These are phyloP conservation scores for Magnusiomyces ingens DNA, from an alignment of 1,139 yeast genomes.

Conservation along the genomic window DNA sequence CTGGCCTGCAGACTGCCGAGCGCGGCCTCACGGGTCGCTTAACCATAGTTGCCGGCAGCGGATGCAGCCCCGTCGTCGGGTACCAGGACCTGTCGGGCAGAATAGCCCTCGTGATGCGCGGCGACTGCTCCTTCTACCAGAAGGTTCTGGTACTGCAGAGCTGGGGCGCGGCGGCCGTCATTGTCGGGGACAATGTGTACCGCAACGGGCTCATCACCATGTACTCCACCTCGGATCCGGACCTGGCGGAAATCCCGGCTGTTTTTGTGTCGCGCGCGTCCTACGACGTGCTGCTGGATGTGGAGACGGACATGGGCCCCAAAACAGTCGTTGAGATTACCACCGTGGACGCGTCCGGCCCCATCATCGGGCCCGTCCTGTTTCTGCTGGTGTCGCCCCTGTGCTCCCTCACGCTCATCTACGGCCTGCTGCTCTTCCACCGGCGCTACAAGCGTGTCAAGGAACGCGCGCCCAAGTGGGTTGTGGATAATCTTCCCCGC, in stretches of 20 bases:
- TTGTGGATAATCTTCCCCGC: slow-evolving; percentile 35
- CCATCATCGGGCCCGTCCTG: slow-evolving; percentile 33
- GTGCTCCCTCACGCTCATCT: slow-evolving; percentile 36
- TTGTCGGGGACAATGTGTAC: slow-evolving; percentile 36
- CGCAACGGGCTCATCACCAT: slow-evolving; percentile 34
- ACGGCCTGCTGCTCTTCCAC: slow-evolving; percentile 33
- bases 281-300: slow-evolving; percentile 26
- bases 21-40: slow-evolving; percentile 21
- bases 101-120: slow-evolving; percentile 35
- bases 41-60: slow-evolving; percentile 22
- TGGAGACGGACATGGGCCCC: neutral
- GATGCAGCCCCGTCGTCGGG: slow-evolving; percentile 17
- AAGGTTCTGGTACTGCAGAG: slow-evolving; percentile 35
- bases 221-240: slow-evolving; percentile 30
- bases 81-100: slow-evolving; percentile 22
- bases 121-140: slow-evolving; percentile 36
- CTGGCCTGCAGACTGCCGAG: slow-evolving; percentile 2
- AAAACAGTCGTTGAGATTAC: slow-evolving; percentile 26
- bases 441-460: slow-evolving; percentile 32
- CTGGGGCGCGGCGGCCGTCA: slow-evolving; percentile 38
- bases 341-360: slow-evolving; percentile 28
- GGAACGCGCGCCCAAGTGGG: slow-evolving; percentile 34
- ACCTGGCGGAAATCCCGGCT: slow-evolving; percentile 33
- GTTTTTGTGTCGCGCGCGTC: slow-evolving; percentile 34
- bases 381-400: slow-evolving; percentile 38